Base-by-base conservation (phyloP, 768 basidiomycete genomes). In the Agrocybe chaxingu region DNA sequence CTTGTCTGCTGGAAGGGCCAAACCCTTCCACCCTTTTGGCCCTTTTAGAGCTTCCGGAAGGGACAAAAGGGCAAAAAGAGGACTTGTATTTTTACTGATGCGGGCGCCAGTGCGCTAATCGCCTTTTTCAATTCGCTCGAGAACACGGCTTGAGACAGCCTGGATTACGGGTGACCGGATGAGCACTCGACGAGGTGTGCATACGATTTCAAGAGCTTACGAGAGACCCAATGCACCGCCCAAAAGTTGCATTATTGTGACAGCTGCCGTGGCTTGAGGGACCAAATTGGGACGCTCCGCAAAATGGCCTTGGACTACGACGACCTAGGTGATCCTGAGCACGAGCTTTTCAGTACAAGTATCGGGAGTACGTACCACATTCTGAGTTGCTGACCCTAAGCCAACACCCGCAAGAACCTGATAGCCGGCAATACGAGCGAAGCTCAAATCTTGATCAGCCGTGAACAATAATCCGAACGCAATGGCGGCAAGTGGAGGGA, bases 161-260 rank as follows among this genome's bases (percentile, higher is more conserved):
- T 24, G 24, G 5, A 24, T 24, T 24, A 5, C 3, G 24, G 24
- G 24, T 24, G 5, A 24, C 24, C 24, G 24, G 3, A 24, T 24
- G 24, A 24, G 24, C 24, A 5, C 24, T 24, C 24, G 5, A 24
- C 5, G 1, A 24, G 24, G 24, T 24, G 24, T 24, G 24, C 24
- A 24, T 24, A 24, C 16, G 24, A 24, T 24, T 24, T 24, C 24
- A 24, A 24, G 24, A 24, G 24, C 24, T 24, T 47, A 47, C 51
- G 51, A 37, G 1, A 47, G 40, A 31, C 51, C 51, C 34, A 52
- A 42, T 16, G 51, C 45, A 12, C 45, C 42, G 24, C 45, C 51
- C 8, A 37, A 29, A 16, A 52, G 42, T 33, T 47, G 51, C 39
- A 52, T 52, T 32, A 52, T 42, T 29, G 45, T 52, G 31, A 52